phyloP scores from a whole-genome alignment of 2,329 filamentous ascomycete genomes.

The Ascochyta pisi region DNA sequence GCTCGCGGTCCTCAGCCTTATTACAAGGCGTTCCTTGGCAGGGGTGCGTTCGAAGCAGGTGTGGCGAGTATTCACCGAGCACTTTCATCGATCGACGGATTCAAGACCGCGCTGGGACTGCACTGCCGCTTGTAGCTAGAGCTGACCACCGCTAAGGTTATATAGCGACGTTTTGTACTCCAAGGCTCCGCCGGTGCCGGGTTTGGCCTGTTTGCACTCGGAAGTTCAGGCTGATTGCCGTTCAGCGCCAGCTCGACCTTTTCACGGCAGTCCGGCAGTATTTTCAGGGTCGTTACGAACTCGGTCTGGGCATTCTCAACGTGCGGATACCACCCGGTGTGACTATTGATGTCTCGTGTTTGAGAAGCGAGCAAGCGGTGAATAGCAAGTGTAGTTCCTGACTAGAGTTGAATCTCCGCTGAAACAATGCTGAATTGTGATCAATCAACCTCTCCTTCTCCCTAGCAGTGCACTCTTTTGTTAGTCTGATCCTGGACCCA shows the following conservation, averaged over 20 bases:
- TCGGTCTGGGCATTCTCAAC: too few relatives aligned
- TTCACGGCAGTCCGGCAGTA: slow-evolving; percentile 5
- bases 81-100: slow-evolving; percentile 11
- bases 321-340: not conserved
- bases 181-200: not conserved
- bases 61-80: slow-evolving; percentile 25
- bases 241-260: slow-evolving; percentile 1
- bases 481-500: slow-evolving; percentile 1
- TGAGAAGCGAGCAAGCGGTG: slow-evolving; percentile 1
- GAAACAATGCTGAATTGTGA: slow-evolving; percentile 3
- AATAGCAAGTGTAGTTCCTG: not conserved
- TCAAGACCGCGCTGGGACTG: slow-evolving; percentile 17
- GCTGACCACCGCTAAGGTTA: not conserved
- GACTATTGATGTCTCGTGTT: slow-evolving; percentile 1
- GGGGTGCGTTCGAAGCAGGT: slow-evolving; percentile 22
- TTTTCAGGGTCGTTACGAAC: not conserved
- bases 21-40: not conserved
- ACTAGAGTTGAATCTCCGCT: not conserved
- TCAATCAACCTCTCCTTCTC: slow-evolving; percentile 12
- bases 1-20: not conserved
- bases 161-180: slow-evolving; percentile 3
- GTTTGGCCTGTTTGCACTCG: not conserved
- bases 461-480: slow-evolving; percentile 6
- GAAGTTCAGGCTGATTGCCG: slow-evolving; percentile 3
- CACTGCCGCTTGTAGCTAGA: slow-evolving; percentile 24